Conservation (phyloP, 2,329 filamentous ascomycete genomes). For the Botrytis byssoidea region DNA sequence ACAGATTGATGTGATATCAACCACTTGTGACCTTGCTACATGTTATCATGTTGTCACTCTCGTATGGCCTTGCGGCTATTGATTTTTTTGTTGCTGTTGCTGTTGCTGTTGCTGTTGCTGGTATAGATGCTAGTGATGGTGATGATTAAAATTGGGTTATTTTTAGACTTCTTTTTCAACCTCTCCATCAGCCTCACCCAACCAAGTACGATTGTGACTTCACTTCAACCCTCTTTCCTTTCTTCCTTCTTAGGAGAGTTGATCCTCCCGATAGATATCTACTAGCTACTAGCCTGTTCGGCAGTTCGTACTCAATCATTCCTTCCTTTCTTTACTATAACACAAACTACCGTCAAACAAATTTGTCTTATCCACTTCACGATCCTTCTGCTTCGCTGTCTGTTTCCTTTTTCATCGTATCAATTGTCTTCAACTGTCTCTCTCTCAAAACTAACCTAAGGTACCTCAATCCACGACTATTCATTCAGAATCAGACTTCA, state of each 20-base stretch:
- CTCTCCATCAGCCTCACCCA: background rate
- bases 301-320: background rate
- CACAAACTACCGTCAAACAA: background rate
- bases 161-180: background rate
- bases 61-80: background rate
- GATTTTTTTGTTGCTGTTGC: too few species aligned
- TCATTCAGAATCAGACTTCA: background rate
- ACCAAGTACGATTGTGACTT: background rate
- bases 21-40: background rate
- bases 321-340: background rate
- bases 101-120: too few species aligned
- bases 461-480: background rate
- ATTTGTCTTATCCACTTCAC: background rate
- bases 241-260: background rate
- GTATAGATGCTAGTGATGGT: background rate
- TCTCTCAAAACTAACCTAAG: background rate
- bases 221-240: background rate
- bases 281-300: background rate
- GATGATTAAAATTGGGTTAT: background rate
- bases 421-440: background rate
- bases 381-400: background rate
- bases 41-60: background rate
- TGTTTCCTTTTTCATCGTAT: background rate
- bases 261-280: background rate
- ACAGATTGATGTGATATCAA: background rate